Percentiles rank a stretch among this genome's conserved stretches.
These are phyloP conservation scores for Achaetomium macrosporum DNA, from an alignment of 2,329 filamentous ascomycete genomes.

Conservation along the genomic window DNA sequence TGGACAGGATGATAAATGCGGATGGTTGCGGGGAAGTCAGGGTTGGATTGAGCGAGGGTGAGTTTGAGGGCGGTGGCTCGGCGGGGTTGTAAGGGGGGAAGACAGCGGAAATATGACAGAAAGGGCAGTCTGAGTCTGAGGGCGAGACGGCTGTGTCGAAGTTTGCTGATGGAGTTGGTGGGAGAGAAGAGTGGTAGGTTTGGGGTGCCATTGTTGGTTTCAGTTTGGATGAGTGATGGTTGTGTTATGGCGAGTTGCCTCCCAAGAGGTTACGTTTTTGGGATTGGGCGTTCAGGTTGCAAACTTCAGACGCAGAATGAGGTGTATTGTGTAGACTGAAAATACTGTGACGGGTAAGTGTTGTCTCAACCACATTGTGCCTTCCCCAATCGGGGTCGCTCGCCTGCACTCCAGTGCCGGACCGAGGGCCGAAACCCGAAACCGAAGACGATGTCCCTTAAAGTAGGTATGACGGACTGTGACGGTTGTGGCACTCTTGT, in stretches of 20 bases:
- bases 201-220: conserved; percentile 10
- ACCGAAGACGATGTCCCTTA: no score
- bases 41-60: conserved; percentile 30
- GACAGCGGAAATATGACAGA: conserved; percentile 52
- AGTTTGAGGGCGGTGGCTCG: conserved; percentile 36
- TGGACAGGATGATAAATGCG: conserved; percentile 68
- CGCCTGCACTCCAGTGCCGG: no score
- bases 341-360: no score
- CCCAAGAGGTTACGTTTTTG: not conserved
- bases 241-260: not conserved
- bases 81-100: conserved; percentile 44
- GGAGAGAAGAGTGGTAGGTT: conserved; percentile 1
- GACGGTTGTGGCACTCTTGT: no score
- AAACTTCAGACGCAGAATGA: no score
- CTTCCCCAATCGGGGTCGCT: no score
- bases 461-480: no score
- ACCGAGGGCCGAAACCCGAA: no score
- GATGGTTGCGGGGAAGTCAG: conserved; percentile 36
- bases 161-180: conserved; percentile 5
- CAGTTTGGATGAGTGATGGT: not conserved
- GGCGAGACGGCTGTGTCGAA: conserved; percentile 24
- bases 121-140: conserved; percentile 43
- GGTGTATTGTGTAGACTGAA: no score
- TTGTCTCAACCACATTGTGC: no score
- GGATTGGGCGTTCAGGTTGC: no score